Evolutionary conservation across 2,329 filamentous ascomycete species (phyloP), one percentile per base, ranked within the genome.

Genomic region (Aspergillus felis): DNA sequence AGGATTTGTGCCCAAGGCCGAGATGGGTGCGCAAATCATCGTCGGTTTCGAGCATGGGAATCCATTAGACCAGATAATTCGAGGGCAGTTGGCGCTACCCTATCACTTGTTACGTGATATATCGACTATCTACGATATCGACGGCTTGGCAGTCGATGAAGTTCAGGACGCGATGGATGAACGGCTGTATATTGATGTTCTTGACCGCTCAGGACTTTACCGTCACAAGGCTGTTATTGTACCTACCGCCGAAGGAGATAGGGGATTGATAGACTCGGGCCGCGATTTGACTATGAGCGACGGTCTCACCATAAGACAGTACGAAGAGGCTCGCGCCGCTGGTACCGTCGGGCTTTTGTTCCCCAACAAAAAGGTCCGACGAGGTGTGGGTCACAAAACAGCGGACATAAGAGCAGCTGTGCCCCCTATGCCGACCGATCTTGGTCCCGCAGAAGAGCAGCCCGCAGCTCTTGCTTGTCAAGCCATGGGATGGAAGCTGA

Each of bases 1-100:
- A 63, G 70, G 80, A 75, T 84, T 82, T 72, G 83, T 76, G 52
- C 89, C 88, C 68, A 97, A 92, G 22, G 94, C 91, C 32, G 94
- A 99, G 73, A 95, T 97, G 87, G 94, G 94, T 28, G 94, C 93
- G 55, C 96, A 99, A 82, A 97, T 99, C 59, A 92, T 99, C 60
- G 97, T 95, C 35, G 94, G 94, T 0, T 99, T 97, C 71, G 92
- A 97, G 64, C 86, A 91, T 63, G 95, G 95, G 20, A 99, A 99
- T 66, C 94, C 94, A 4, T 78, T 99, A 65, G 95, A 97, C 71
- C 85, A 92, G 51, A 86, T 99, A 58, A 87, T 99, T 56, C 87
- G 94, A 64, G 92, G 91, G 17, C 95, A 99, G 74, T 82, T 99
- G 51, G 90, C 89, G 27, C 82, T 99, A 22, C 87, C 87, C 17